Base-by-base conservation (phyloP, 768 basidiomycete genomes). In the Collybiopsis luxurians region DNA sequence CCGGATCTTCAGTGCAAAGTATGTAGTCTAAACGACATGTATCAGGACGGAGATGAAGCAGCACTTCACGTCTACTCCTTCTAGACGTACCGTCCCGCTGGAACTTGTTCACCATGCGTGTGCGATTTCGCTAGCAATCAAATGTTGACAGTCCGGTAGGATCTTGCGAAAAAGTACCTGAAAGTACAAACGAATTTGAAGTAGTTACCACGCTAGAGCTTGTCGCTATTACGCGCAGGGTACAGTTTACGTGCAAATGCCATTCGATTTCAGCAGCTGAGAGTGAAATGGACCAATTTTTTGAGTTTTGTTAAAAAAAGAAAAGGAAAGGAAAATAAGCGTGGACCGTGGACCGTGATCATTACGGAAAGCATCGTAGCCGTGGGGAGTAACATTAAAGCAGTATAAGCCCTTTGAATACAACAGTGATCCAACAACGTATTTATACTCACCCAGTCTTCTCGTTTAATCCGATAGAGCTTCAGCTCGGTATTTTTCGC, bases 371-470 rank as follows among this genome's bases (percentile, higher is more conserved):
- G n/a, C n/a, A n/a, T n/a, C n/a, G n/a, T n/a, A n/a, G n/a, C n/a
- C n/a, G n/a, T n/a, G n/a, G n/a, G n/a, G n/a, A n/a, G n/a, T n/a
- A n/a, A n/a, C n/a, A n/a, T n/a, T n/a, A n/a, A n/a, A n/a, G n/a
- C n/a, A n/a, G n/a, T n/a, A n/a, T n/a, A n/a, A n/a, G n/a, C n/a
- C n/a, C n/a, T n/a, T n/a, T n/a, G n/a, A n/a, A n/a, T n/a, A n/a
- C n/a, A n/a, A n/a, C n/a, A n/a, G n/a, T n/a, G n/a, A n/a, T 21
- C 40, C 19, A 15, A 42, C 40, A 42, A 15, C 40, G 9, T 51
- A 51, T 51, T 51, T 51, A 51, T 51, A 51, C 50, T 38, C 31
- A n/a, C n/a, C n/a, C n/a, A n/a, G n/a, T n/a, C n/a, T n/a, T n/a
- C 30, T 28, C 31, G n/a, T 49, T 28, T 34, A 28, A 12, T 19